phyloP scores from a whole-genome alignment of 345 rosid species.

The Jatropha curcas region DNA sequence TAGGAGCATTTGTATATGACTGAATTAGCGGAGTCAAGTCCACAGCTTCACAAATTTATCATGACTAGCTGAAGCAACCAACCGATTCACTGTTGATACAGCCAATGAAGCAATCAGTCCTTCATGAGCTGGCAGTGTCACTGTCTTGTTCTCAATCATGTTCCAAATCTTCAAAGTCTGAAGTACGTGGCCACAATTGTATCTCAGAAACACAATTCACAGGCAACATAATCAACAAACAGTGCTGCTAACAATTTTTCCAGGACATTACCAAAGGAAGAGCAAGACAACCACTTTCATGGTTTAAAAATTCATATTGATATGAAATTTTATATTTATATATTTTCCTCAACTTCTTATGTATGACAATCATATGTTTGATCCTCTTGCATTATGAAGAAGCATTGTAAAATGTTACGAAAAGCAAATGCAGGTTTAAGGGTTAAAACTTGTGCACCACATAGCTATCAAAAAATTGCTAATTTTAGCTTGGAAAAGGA shows the following conservation, averaged over 20 bases:
- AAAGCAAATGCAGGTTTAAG: background rate
- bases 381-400: background rate
- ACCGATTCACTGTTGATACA: slow-evolving; percentile 23
- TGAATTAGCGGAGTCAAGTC: slow-evolving; percentile 42
- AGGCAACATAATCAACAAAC: background rate
- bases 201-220: background rate
- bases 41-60: slow-evolving; percentile 86
- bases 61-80: slow-evolving; percentile 91
- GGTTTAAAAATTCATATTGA: background rate
- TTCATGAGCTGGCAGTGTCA: slow-evolving; percentile 33
- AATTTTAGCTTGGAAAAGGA: background rate
- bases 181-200: background rate
- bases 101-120: slow-evolving; percentile 39
- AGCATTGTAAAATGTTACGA: background rate
- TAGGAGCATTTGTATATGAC: slow-evolving; percentile 1
- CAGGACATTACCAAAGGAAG: too few species aligned
- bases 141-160: slow-evolving; percentile 33
- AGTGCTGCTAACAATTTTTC: too few species aligned
- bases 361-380: background rate
- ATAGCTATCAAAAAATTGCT: background rate
- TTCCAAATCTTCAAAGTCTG: slow-evolving; percentile 42
- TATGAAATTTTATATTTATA: background rate
- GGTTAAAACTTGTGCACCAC: background rate
- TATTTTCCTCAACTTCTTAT: too few species aligned
- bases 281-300: too few species aligned